Conservation (phyloP, 306 rosid species). For the Cicer chorassanicum region DNA sequence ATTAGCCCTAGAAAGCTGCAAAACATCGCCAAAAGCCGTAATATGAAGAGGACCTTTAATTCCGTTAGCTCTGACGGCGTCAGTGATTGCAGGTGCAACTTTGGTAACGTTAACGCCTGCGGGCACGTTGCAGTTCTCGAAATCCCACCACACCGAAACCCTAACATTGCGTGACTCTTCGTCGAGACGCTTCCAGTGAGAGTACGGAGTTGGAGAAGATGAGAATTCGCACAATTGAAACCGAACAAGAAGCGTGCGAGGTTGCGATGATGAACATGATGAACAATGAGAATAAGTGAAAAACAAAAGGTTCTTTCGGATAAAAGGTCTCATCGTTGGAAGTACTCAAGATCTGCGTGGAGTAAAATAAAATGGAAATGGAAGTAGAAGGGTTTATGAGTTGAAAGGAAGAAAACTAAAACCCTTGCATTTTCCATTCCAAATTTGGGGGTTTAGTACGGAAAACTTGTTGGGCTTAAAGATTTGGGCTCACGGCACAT, state of each 20-base stretch:
- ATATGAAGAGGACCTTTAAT: slow-evolving; percentile 82
- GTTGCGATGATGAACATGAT: background rate
- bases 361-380: background rate
- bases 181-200: slow-evolving; percentile 50
- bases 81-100: slow-evolving; percentile 55
- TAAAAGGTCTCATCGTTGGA: slow-evolving; percentile 39
- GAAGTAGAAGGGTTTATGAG: background rate
- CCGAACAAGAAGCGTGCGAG: slow-evolving; percentile 40
- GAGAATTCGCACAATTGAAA: slow-evolving; percentile 46
- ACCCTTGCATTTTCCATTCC: background rate
- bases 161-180: slow-evolving; percentile 68
- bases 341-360: background rate
- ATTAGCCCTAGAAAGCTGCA: slow-evolving; percentile 58
- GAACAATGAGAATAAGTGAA: background rate
- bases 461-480: background rate
- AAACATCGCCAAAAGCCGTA: slow-evolving; percentile 76
- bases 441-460: background rate
- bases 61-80: slow-evolving; percentile 77
- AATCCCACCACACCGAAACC: slow-evolving; percentile 98
- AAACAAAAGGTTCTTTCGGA: slow-evolving; percentile 31
- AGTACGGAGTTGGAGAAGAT: background rate
- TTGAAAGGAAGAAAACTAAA: background rate
- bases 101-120: slow-evolving; percentile 49
- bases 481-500: background rate
- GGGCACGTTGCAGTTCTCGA: slow-evolving; percentile 77